Evolutionary conservation across 495 filamentous ascomycete genomes (phyloP).

Genomic region (Viridothelium virens): DNA sequence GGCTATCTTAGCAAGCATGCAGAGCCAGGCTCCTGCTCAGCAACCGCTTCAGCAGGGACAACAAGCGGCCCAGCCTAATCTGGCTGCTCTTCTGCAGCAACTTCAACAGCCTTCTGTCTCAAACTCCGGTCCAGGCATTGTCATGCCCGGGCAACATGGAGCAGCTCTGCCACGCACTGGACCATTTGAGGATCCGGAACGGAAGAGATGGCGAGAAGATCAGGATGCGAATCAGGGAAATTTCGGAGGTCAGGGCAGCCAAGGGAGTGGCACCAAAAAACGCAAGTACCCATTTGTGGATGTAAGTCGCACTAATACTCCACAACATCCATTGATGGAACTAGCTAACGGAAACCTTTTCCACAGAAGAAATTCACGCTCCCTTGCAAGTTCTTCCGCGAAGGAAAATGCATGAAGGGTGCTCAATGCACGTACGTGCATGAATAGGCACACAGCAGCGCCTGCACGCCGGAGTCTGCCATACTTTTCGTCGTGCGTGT

Average conservation of each 20-base stretch:
- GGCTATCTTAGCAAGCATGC: slow-evolving; percentile 8
- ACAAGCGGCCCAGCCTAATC: not conserved
- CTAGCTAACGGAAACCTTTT: slow-evolving; percentile 11
- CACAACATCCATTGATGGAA: slow-evolving; percentile 18
- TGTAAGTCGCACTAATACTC: not conserved
- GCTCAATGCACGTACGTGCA: slow-evolving; percentile 81
- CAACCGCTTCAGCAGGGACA: slow-evolving; percentile 10
- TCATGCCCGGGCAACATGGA: slow-evolving; percentile 9
- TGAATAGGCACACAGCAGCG: slow-evolving; percentile 27
- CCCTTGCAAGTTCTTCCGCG: slow-evolving; percentile 68
- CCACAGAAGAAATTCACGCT: slow-evolving; percentile 30
- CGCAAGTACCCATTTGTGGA: slow-evolving; percentile 4
- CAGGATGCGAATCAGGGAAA: slow-evolving; percentile 6
- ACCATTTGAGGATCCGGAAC: not conserved
- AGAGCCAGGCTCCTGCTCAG: not conserved
- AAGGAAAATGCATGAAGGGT: slow-evolving; percentile 76
- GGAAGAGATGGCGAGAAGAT: slow-evolving; percentile 2
- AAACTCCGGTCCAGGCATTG: slow-evolving; percentile 3
- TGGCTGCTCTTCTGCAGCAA: not conserved
- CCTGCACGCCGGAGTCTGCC: not conserved
- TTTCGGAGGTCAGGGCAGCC: not conserved
- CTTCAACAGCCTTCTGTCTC: not conserved
- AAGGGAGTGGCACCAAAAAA: slow-evolving; percentile 13
- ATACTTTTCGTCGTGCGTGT: no score
- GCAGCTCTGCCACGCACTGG: not conserved